These are phyloP conservation scores for Phytopythium ostracodes DNA, from an alignment of 352 stramenopile genomes.

Conservation along the genomic window DNA sequence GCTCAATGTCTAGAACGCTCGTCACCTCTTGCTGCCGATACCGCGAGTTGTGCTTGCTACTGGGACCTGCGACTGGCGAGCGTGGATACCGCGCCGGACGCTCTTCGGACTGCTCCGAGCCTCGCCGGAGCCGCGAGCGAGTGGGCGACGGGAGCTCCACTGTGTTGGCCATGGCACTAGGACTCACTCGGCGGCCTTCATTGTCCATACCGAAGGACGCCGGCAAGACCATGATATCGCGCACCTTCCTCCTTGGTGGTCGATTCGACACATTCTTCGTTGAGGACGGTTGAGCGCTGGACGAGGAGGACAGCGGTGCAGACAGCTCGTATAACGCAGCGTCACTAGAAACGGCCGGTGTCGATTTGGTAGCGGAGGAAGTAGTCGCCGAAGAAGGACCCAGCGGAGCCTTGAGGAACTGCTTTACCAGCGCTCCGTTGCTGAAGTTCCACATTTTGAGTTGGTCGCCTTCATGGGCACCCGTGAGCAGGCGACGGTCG, in stretches of 20 bases:
- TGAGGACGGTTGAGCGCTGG: conserved; percentile 2
- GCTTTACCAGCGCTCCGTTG: conserved; percentile 82
- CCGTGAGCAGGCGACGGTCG: conserved; percentile 72
- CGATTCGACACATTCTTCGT: conserved; percentile 11
- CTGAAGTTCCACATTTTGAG: conserved; percentile 92
- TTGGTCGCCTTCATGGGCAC: conserved; percentile 64
- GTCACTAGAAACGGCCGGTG: not conserved
- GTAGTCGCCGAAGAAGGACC: conserved; percentile 16
- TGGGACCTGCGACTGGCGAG: not conserved
- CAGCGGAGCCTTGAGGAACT: conserved; percentile 58
- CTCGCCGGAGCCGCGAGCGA: conserved; percentile 19
- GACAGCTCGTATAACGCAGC: not conserved
- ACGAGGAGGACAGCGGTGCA: not conserved
- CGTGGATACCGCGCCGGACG: not conserved
- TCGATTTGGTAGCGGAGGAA: conserved; percentile 7
- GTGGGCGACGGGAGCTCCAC: conserved; percentile 52
- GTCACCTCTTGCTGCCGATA: conserved; percentile 82
- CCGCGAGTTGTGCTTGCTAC: conserved; percentile 17
- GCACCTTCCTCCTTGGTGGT: conserved; percentile 30
- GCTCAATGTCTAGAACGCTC: conserved; percentile 75
- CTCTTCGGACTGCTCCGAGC: not conserved
- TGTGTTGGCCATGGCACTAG: conserved; percentile 22
- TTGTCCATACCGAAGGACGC: conserved; percentile 54
- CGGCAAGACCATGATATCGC: conserved; percentile 62
- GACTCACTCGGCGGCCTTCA: conserved; percentile 37